A percentile compares a stretch with the other conserved stretches of the same genome.
Evolutionary conservation across 306 rosid genomes (phyloP).

Genomic region (Potentilla sterilis): DNA sequence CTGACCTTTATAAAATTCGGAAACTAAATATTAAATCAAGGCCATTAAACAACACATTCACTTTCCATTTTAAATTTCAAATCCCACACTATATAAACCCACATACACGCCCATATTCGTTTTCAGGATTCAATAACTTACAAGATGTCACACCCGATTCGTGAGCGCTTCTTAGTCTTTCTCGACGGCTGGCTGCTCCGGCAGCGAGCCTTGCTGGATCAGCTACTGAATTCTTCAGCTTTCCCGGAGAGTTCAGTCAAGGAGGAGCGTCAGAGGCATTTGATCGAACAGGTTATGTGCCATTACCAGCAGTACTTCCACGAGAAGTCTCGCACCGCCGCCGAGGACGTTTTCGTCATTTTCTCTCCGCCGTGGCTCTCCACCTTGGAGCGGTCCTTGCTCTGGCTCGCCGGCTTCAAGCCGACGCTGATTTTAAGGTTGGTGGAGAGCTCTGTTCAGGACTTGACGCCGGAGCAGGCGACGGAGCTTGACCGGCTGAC

Average conservation of each 20-base stretch:
- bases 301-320: constrained; percentile 40
- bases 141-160: background rate
- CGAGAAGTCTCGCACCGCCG: constrained; percentile 18
- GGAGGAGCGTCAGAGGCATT: background rate
- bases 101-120: no score
- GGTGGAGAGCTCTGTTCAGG: constrained; percentile 18
- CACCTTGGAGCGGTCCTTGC: constrained; percentile 30
- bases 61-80: no score
- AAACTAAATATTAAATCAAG: no score
- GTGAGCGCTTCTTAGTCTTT: constrained; percentile 12
- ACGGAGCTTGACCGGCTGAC: constrained; percentile 8
- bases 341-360: constrained; percentile 31
- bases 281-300: constrained; percentile 34
- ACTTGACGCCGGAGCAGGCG: constrained; percentile 17
- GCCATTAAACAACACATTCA: no score
- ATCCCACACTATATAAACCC: no score
- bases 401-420: constrained; percentile 43
- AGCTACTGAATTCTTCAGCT: background rate
- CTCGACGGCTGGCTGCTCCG: constrained; percentile 26
- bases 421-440: constrained; percentile 29
- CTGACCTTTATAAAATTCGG: no score
- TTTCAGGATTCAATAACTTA: no score
- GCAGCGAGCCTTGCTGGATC: constrained; percentile 18
- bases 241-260: background rate
- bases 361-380: constrained; percentile 43